Conservation (phyloP, 225 moss, liverwort and hornwort species). For the Polytrichum formosum region DNA sequence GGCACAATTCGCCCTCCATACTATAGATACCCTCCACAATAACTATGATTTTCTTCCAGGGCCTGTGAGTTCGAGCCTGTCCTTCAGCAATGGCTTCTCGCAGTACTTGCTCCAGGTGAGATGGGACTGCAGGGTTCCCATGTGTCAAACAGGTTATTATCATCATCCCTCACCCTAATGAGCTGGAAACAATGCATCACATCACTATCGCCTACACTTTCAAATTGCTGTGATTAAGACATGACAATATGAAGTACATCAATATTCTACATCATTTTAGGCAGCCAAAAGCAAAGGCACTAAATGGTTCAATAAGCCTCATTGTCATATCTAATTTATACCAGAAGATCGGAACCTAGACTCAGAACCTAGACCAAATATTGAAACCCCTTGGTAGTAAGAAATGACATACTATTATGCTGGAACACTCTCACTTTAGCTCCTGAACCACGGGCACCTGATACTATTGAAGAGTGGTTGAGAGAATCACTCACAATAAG, state of each 20-base stretch:
- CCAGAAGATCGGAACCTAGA: too few species aligned
- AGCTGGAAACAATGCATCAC: too few species aligned
- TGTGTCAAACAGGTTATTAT: slow-evolving; percentile 1
- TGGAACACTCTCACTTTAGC: slow-evolving; percentile 90
- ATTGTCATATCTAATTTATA: too few species aligned
- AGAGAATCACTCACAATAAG: slow-evolving; percentile 90
- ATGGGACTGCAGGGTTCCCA: slow-evolving; percentile 35
- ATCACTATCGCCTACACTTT: too few species aligned
- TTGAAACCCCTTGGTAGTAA: too few species aligned
- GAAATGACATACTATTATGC: slow-evolving; percentile 53
- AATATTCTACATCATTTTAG: too few species aligned
- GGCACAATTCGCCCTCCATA: slow-evolving; percentile 96
- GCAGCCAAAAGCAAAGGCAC: too few species aligned
- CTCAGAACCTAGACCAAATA: too few species aligned
- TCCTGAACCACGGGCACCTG: slow-evolving; percentile 86
- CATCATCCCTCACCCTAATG: too few species aligned
- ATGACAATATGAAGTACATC: too few species aligned
- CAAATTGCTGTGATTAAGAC: too few species aligned
- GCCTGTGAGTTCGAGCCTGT: slow-evolving; percentile 91
- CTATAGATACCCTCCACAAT: slow-evolving; percentile 96
- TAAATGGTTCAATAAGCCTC: too few species aligned
- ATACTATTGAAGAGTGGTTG: slow-evolving; percentile 91
- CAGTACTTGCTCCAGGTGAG: slow-evolving; percentile 78
- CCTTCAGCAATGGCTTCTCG: slow-evolving; percentile 86
- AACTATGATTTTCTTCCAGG: slow-evolving; percentile 97